Conservation (phyloP, 495 filamentous ascomycete species). For the Daldinia vernicosa region DNA sequence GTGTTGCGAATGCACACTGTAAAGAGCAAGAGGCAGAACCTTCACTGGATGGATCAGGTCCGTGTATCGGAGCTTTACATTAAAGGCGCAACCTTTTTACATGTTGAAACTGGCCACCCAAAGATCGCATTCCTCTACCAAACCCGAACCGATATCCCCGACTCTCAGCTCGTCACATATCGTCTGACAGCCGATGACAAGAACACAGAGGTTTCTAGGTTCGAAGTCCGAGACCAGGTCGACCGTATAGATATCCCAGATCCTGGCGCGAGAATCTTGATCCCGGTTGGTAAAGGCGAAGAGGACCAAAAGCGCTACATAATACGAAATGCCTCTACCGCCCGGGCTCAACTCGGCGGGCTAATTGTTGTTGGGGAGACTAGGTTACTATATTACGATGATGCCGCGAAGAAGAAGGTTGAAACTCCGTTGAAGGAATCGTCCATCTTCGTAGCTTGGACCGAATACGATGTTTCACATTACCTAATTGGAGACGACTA, state of each 20-base stretch:
- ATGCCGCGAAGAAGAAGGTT: conserved; percentile 68
- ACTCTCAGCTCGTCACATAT: conserved; percentile 68
- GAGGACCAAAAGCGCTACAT: conserved; percentile 62
- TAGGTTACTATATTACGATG: conserved; percentile 81
- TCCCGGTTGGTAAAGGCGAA: conserved; percentile 74
- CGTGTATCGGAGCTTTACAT: conserved; percentile 89
- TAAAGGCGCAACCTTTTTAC: conserved; percentile 80
- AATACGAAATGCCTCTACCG: conserved; percentile 56
- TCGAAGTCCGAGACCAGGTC: conserved; percentile 58
- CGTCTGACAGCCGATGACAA: conserved; percentile 62
- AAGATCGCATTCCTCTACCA: conserved; percentile 87
- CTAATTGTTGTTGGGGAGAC: conserved; percentile 88
- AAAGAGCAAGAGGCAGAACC: conserved; percentile 61
- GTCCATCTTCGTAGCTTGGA: conserved; percentile 89
- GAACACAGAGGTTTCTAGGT: conserved; percentile 53
- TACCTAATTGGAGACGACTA: conserved; percentile 93
- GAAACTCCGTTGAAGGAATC: conserved; percentile 72
- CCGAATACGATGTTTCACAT: conserved; percentile 76
- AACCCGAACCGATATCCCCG: conserved; percentile 69
- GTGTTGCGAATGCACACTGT: conserved; percentile 66
- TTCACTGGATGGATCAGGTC: conserved; percentile 75
- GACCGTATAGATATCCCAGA: conserved; percentile 70
- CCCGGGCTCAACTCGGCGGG: conserved; percentile 66
- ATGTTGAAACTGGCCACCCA: conserved; percentile 75
- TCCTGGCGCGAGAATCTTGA: conserved; percentile 78